Percentiles rank a stretch among this genome's conserved stretches.
Evolutionary conservation across 805 yeast genomes (phyloP).

Genomic region (Starmerella bombi): DNA sequence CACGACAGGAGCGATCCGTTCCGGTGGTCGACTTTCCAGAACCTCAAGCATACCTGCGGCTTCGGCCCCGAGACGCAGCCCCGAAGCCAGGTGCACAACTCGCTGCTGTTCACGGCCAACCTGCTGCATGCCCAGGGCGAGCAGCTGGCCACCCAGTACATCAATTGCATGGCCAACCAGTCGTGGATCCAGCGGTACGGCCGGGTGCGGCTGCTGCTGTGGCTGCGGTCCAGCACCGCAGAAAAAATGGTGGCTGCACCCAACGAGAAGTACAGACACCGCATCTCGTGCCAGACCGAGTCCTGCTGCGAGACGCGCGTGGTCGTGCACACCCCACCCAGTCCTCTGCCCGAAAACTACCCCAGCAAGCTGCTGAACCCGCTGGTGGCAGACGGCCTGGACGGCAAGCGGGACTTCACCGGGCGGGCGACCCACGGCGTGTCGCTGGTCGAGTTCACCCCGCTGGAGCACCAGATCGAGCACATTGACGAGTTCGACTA

Average conservation of each 20-base stretch:
- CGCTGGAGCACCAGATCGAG: conserved; percentile 32
- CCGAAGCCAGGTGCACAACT: conserved; percentile 37
- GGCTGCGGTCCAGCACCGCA: conserved; percentile 51
- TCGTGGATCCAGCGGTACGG: conserved; percentile 70
- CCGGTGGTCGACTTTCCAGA: conserved; percentile 49
- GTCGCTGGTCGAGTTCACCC: conserved; percentile 44
- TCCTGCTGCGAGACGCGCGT: conserved; percentile 43
- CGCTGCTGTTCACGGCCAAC: conserved; percentile 47
- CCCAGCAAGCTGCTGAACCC: conserved; percentile 14
- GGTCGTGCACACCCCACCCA: conserved; percentile 15
- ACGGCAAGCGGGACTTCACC: conserved; percentile 14
- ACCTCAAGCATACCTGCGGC: conserved; percentile 34
- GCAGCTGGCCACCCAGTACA: conserved; percentile 60
- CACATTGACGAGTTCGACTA: conserved; percentile 50
- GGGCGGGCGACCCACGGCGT: conserved; percentile 16
- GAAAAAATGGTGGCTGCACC: conserved; percentile 47
- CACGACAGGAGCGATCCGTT: conserved; percentile 41
- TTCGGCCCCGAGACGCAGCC: conserved; percentile 31
- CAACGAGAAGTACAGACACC: conserved; percentile 40
- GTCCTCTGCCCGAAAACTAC: conserved; percentile 15
- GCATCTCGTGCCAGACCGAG: conserved; percentile 53
- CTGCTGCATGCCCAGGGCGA: conserved; percentile 47
- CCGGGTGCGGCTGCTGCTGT: conserved; percentile 57
- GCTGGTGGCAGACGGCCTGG: conserved; percentile 7
- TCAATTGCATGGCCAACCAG: conserved; percentile 49